Percentiles rank a stretch among this genome's conserved stretches.
Evolutionary conservation across 805 yeast genomes (phyloP).

Genomic region (Myxozyma neotropica): DNA sequence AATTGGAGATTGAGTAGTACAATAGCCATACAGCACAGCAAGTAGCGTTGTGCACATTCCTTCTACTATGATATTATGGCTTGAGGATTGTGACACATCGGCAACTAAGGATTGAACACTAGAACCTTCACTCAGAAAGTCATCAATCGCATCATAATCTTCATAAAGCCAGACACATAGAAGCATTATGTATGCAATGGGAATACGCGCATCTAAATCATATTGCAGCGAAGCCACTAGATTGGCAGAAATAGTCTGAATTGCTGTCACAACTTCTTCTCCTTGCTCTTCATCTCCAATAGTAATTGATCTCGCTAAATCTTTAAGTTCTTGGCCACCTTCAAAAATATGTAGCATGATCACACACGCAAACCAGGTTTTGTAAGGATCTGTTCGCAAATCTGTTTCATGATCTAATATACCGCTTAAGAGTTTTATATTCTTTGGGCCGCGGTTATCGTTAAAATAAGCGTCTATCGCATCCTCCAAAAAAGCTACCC

Average conservation of each 20-base stretch:
- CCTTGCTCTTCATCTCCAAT: slow-evolving; percentile 54
- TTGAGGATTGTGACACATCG: slow-evolving; percentile 50
- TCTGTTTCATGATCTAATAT: slow-evolving; percentile 77
- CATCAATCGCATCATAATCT: slow-evolving; percentile 71
- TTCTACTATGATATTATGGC: slow-evolving; percentile 62
- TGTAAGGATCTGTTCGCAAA: slow-evolving; percentile 77
- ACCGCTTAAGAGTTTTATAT: slow-evolving; percentile 66
- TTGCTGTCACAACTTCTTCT: slow-evolving; percentile 70
- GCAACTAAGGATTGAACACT: slow-evolving; percentile 69
- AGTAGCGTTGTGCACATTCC: slow-evolving; percentile 72
- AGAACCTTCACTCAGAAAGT: slow-evolving; percentile 68
- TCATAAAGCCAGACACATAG: slow-evolving; percentile 77
- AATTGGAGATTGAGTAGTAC: slow-evolving; percentile 57
- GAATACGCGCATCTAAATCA: slow-evolving; percentile 66
- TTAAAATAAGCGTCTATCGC: slow-evolving; percentile 51
- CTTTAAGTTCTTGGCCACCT: slow-evolving; percentile 53
- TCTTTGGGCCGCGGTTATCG: slow-evolving; percentile 20
- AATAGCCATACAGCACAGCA: slow-evolving; percentile 80
- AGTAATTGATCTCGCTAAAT: slow-evolving; percentile 51
- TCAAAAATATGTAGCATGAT: slow-evolving; percentile 65
- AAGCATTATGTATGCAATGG: slow-evolving; percentile 76
- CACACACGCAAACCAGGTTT: slow-evolving; percentile 78
- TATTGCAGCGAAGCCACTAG: slow-evolving; percentile 63
- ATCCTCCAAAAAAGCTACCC: slow-evolving; percentile 61
- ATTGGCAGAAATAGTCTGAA: slow-evolving; percentile 78